Conservation (phyloP, 2,329 filamentous ascomycete species). For the Neobulgaria alba region DNA sequence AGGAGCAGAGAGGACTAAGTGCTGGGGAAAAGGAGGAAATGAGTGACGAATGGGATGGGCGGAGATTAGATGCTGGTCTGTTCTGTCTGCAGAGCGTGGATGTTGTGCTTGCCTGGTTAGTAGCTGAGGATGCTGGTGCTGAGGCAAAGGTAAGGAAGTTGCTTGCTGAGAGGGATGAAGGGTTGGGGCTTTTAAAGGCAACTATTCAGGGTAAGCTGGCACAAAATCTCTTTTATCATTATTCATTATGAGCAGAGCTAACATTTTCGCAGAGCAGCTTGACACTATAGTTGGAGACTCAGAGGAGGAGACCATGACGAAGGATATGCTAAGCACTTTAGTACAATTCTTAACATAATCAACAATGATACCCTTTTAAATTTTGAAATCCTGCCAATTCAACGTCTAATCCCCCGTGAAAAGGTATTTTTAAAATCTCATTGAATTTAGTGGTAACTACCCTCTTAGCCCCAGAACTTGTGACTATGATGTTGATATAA, state of each 20-base stretch:
- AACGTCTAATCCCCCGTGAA: no score
- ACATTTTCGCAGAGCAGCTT: slow-evolving; percentile 44
- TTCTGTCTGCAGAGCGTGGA: slow-evolving; percentile 79
- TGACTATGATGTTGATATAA: no score
- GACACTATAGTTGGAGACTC: slow-evolving; percentile 45
- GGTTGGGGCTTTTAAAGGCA: slow-evolving; percentile 49
- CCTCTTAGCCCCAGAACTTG: no score
- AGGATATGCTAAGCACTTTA: slow-evolving; percentile 59
- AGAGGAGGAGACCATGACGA: slow-evolving; percentile 43
- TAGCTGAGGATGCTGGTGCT: slow-evolving; percentile 79
- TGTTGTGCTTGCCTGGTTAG: slow-evolving; percentile 78
- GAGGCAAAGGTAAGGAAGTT: slow-evolving; percentile 52
- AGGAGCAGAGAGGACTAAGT: slow-evolving; percentile 44
- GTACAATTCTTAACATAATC: slow-evolving; percentile 35
- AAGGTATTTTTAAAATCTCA: no score
- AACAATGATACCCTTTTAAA: no score
- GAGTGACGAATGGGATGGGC: slow-evolving; percentile 64
- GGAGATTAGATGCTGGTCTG: slow-evolving; percentile 73
- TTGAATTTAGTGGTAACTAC: no score
- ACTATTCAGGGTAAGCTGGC: slow-evolving; percentile 57
- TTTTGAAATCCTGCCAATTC: no score
- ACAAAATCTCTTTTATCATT: not conserved
- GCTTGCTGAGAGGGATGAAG: slow-evolving; percentile 60
- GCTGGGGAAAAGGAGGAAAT: slow-evolving; percentile 52
- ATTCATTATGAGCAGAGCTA: slow-evolving; percentile 7